These are phyloP conservation scores for Aspergillus heteromorphus DNA, from an alignment of 495 filamentous ascomycete species.

Conservation along the genomic window DNA sequence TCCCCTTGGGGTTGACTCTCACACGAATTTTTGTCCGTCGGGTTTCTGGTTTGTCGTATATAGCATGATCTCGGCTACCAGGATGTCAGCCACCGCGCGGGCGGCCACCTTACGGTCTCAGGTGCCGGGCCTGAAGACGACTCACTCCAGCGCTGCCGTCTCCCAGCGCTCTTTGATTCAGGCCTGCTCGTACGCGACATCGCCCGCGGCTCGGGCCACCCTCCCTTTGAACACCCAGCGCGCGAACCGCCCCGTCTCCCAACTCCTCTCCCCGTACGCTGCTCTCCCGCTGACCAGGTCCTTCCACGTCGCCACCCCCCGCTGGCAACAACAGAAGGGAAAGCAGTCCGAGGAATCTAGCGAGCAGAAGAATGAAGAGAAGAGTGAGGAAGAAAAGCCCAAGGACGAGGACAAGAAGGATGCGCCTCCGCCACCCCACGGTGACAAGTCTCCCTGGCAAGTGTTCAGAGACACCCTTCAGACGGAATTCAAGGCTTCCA, in stretches of 20 bases:
- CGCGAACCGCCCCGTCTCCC: constrained; percentile 25
- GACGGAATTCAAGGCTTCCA: constrained; percentile 89
- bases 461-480: constrained; percentile 95
- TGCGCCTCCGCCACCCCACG: constrained; percentile 79
- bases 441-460: constrained; percentile 96
- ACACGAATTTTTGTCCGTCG: constrained; percentile 3
- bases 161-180: constrained; percentile 55
- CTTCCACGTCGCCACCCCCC: constrained; percentile 35
- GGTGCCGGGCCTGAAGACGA: constrained; percentile 29
- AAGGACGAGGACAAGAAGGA: constrained; percentile 64
- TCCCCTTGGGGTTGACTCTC: constrained; percentile 1
- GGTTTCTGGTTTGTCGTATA: constrained; percentile 6
- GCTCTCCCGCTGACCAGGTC: constrained; percentile 36
- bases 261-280: constrained; percentile 34
- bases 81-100: constrained; percentile 38
- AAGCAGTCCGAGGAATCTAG: constrained; percentile 42
- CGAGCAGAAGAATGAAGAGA: constrained; percentile 38
- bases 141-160: constrained; percentile 47
- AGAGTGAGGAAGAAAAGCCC: constrained; percentile 37
- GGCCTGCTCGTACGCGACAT: constrained; percentile 29
- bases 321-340: constrained; percentile 39
- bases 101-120: constrained; percentile 38
- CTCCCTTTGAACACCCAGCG: constrained; percentile 8
- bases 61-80: constrained; percentile 41
- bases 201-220: constrained; percentile 9